phyloP scores from a whole-genome alignment of 202 grass and related monocot species.

The Carex arenaria region DNA sequence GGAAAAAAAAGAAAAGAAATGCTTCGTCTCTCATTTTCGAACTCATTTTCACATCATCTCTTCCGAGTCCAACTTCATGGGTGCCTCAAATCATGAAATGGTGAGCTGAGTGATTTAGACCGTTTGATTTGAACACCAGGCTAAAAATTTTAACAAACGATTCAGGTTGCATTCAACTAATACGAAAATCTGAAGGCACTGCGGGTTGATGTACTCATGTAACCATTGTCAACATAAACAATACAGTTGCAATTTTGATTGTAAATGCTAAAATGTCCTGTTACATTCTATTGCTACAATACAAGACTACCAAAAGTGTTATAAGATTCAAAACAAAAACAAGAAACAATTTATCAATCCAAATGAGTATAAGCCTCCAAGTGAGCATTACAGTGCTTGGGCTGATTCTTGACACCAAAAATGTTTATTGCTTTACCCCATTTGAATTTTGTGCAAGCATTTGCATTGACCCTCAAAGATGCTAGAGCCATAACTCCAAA shows the following conservation, averaged over 20 bases:
- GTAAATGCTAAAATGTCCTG: not conserved
- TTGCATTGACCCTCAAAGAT: not conserved
- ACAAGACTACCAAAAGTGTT: too few species aligned
- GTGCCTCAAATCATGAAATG: too few species aligned
- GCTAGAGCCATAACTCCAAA: slow-evolving; percentile 1
- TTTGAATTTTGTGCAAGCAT: not conserved
- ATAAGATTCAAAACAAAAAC: not conserved
- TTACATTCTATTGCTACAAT: too few species aligned
- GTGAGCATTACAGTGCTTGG: not conserved
- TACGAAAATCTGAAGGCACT: not conserved
- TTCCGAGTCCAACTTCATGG: too few species aligned
- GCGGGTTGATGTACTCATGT: not conserved
- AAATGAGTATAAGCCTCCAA: not conserved
- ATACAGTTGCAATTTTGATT: not conserved
- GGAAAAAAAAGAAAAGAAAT: not conserved
- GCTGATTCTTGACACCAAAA: not conserved
- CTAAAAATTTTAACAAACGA: not conserved
- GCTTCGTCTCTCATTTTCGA: too few species aligned
- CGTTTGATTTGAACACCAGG: too few species aligned
- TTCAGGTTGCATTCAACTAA: not conserved
- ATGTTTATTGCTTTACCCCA: not conserved
- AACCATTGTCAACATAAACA: not conserved
- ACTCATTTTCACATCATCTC: too few species aligned
- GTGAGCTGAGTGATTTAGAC: too few species aligned
- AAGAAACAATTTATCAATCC: not conserved